Percentiles rank a stretch among this genome's conserved stretches.
These are phyloP conservation scores for Debaryomycetaceae sp. DNA, from an alignment of 1,139 yeast species.

Conservation along the genomic window DNA sequence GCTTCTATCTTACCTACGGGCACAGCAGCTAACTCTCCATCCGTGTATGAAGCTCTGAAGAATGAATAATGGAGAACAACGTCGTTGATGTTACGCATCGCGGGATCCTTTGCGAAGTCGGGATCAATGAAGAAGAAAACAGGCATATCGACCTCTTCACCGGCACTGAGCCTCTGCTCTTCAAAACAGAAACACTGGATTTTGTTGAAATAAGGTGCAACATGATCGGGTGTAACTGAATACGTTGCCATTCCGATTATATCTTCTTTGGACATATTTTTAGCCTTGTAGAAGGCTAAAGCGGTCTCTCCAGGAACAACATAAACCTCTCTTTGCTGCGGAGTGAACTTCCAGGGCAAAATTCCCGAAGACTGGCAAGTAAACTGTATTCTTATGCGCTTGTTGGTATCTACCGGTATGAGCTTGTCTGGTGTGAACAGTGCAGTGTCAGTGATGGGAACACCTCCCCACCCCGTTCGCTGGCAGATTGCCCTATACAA, in stretches of 20 bases:
- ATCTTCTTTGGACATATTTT: slow-evolving; percentile 79
- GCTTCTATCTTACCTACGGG: slow-evolving; percentile 27
- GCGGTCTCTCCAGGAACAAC: slow-evolving; percentile 99
- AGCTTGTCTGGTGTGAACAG: slow-evolving; percentile 84
- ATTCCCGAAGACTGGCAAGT: slow-evolving; percentile 90
- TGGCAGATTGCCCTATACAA: slow-evolving; percentile 89
- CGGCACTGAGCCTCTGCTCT: slow-evolving; percentile 89
- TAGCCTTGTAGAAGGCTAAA: slow-evolving; percentile 90
- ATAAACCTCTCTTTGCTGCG: slow-evolving; percentile 90
- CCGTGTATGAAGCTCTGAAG: slow-evolving; percentile 62
- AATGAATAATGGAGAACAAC: slow-evolving; percentile 90
- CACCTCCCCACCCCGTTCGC: slow-evolving; percentile 95
- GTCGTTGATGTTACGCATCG: slow-evolving; percentile 87
- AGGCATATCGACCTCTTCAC: slow-evolving; percentile 99
- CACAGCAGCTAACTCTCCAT: slow-evolving; percentile 44
- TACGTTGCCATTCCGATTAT: slow-evolving; percentile 98
- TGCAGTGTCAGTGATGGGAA: slow-evolving; percentile 81
- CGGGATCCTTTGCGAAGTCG: slow-evolving; percentile 92
- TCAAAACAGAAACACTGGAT: slow-evolving; percentile 98
- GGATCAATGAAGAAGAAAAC: slow-evolving; percentile 98
- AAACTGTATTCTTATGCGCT: slow-evolving; percentile 76
- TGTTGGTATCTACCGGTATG: slow-evolving; percentile 83
- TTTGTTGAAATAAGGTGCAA: slow-evolving; percentile 93
- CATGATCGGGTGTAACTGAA: slow-evolving; percentile 93
- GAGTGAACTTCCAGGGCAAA: slow-evolving; percentile 93